Evolutionary conservation across 805 yeast species (phyloP).

Genomic region (Wickerhamiella occidentalis): DNA sequence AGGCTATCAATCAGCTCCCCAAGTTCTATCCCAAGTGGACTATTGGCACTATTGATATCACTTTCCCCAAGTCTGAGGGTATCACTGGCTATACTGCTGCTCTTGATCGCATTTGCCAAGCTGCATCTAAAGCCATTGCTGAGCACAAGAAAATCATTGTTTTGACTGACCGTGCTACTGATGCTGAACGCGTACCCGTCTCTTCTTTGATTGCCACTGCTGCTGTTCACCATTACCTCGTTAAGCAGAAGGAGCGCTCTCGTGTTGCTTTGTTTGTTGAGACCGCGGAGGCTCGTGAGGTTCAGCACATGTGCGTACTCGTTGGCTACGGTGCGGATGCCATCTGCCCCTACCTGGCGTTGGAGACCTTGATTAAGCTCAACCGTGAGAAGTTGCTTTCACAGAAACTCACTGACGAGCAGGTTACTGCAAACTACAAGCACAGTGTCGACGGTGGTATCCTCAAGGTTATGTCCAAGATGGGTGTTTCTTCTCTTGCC

Average conservation of each 20-base stretch:
- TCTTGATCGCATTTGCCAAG: constrained; percentile 74
- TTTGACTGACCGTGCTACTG: constrained; percentile 57
- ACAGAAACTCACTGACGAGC: constrained; percentile 41
- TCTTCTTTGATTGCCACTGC: constrained; percentile 89
- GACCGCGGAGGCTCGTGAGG: constrained; percentile 95
- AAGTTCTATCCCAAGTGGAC: constrained; percentile 80
- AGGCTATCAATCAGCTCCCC: constrained; percentile 60
- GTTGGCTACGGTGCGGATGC: constrained; percentile 98
- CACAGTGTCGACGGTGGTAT: constrained; percentile 83
- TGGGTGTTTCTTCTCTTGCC: constrained; percentile 97
- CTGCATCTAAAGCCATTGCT: constrained; percentile 75
- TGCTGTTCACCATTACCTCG: constrained; percentile 93
- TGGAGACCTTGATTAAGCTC: constrained; percentile 79
- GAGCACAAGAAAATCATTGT: constrained; percentile 62
- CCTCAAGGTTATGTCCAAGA: constrained; percentile 94
- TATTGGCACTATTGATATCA: constrained; percentile 69
- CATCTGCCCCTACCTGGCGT: constrained; percentile 82
- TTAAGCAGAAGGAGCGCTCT: constrained; percentile 90
- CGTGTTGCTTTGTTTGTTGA: constrained; percentile 85
- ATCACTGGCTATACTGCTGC: constrained; percentile 73
- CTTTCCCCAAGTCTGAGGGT: constrained; percentile 75
- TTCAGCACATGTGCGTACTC: constrained; percentile 87
- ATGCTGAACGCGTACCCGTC: constrained; percentile 57
- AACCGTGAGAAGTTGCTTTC: constrained; percentile 56
- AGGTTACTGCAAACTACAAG: constrained; percentile 66